Base-by-base conservation (phyloP, 2,329 filamentous ascomycete genomes). In the Calcarisporium arbuscula region DNA sequence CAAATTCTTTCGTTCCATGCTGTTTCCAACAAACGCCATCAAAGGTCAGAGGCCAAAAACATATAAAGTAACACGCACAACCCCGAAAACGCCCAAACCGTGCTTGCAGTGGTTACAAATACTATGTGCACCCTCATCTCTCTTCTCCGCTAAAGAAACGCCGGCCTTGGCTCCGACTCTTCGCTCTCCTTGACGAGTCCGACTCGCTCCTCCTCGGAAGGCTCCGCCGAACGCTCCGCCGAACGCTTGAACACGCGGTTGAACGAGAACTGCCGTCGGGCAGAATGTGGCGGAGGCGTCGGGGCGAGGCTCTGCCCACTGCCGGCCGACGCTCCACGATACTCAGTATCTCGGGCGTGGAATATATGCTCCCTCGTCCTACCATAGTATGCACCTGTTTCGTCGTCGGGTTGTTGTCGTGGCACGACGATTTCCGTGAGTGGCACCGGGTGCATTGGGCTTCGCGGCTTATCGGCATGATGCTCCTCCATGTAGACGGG, bases 201-300 rank as follows among this genome's bases (percentile, higher is more conserved):
- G 6, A 90, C 59, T 14, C 77, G 69, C 60, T 94, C 88, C 61
- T 95, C 88, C 54, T 94, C 88, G 0, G 84, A 89, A 3, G 75
- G 75, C 28, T 67, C 67, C 21, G 50, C 43, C 15, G 51, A n/a
- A n/a, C n/a, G n/a, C n/a, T 52, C 22, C 55, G 56, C 35, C 54
- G 49, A n/a, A n/a, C n/a, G n/a, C n/a, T n/a, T n/a, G 58, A 95
- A 92, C 34, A 95, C 78, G 45, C 84, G 87, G 45, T 89, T 82
- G 68, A 96, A 96, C 14, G 85, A 94, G 62, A 96, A 98, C 53
- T 95, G 86, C 40, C 90, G 74, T 45, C 68, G 74, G 9, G 82
- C 76, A 19, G 66, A 65, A 35, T 72, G 75, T 4, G 71, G 77
- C 5, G 79, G 79, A 2, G 80, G 80, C 4, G 74, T 70, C 1